A percentile compares a stretch with the other conserved stretches of the same genome.
Evolutionary conservation across 1,284 basidiomycete genomes (phyloP).

Genomic region (Trichosporon sp.): DNA sequence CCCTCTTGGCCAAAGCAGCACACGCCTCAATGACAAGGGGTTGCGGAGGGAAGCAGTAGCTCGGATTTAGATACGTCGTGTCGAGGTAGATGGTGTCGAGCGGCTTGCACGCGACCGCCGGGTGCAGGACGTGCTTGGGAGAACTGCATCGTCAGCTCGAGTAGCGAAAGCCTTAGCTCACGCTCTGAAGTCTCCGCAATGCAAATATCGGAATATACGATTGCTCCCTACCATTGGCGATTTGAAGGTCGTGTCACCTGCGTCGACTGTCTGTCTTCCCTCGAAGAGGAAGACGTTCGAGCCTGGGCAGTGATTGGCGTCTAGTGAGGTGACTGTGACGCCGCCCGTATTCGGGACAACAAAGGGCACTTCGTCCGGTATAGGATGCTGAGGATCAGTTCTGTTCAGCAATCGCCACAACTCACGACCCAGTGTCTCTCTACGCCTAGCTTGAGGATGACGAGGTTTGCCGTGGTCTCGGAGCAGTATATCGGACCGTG

Average conservation of each 20-base stretch:
- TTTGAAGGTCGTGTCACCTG: slow-evolving; percentile 70
- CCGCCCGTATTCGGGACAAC: slow-evolving; percentile 76
- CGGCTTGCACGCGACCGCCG: slow-evolving; percentile 66
- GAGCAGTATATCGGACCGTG: slow-evolving; percentile 94
- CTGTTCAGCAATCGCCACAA: slow-evolving; percentile 38
- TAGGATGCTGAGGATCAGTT: slow-evolving; percentile 40
- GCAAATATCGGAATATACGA: slow-evolving; percentile 76
- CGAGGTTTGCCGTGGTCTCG: slow-evolving; percentile 80
- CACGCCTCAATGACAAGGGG: slow-evolving; percentile 87
- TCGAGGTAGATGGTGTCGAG: slow-evolving; percentile 90
- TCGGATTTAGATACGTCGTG: slow-evolving; percentile 89
- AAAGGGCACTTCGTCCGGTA: slow-evolving; percentile 72
- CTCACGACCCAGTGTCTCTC: slow-evolving; percentile 80
- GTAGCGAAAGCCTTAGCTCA: slow-evolving; percentile 33
- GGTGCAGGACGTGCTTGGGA: slow-evolving; percentile 75
- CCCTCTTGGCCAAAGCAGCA: slow-evolving; percentile 62
- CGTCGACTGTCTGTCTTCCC: slow-evolving; percentile 78
- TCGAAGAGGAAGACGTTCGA: slow-evolving; percentile 91
- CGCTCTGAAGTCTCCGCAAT: slow-evolving; percentile 91
- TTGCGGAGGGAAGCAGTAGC: slow-evolving; percentile 94
- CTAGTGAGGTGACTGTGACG: slow-evolving; percentile 85
- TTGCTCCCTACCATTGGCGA: slow-evolving; percentile 65
- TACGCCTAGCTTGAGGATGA: slow-evolving; percentile 81
- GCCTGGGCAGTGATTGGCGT: slow-evolving; percentile 96
- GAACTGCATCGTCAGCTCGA: slow-evolving; percentile 44